Evolutionary conservation across 345 rosid species (phyloP).

Genomic region (Aegle marmelos): DNA sequence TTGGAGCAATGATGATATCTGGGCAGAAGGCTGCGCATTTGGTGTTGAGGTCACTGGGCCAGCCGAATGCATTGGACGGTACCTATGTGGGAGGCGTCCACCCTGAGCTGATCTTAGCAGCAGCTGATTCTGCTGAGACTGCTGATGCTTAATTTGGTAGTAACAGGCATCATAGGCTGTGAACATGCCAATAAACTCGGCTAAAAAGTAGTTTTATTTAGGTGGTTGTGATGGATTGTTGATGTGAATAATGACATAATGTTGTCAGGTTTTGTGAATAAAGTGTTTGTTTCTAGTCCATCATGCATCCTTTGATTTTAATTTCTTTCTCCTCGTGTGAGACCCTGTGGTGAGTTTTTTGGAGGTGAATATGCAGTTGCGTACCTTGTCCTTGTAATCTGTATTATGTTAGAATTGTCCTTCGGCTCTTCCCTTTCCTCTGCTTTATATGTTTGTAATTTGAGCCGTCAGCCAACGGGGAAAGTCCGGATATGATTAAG

Average conservation of each 20-base stretch:
- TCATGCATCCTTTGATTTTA: background rate
- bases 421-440: too few relatives aligned
- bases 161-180: too few relatives aligned
- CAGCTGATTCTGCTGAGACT: constrained; percentile 54
- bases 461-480: too few relatives aligned
- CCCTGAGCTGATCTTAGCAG: constrained; percentile 71
- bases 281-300: background rate
- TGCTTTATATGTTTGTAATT: too few relatives aligned
- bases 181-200: background rate
- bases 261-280: background rate
- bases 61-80: constrained; percentile 70
- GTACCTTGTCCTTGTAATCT: background rate
- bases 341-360: background rate
- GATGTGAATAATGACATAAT: background rate
- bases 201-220: background rate
- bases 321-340: background rate
- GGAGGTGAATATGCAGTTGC: background rate
- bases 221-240: background rate
- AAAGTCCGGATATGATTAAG: too few relatives aligned
- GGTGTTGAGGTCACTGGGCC: constrained; percentile 68
- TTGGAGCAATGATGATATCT: constrained; percentile 97
- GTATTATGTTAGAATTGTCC: too few relatives aligned
- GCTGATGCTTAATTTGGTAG: constrained; percentile 45
- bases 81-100: constrained; percentile 34
- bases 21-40: constrained; percentile 96